Base-by-base conservation (phyloP, 2,329 filamentous ascomycete species). In the Sporothrix pallida region DNA sequence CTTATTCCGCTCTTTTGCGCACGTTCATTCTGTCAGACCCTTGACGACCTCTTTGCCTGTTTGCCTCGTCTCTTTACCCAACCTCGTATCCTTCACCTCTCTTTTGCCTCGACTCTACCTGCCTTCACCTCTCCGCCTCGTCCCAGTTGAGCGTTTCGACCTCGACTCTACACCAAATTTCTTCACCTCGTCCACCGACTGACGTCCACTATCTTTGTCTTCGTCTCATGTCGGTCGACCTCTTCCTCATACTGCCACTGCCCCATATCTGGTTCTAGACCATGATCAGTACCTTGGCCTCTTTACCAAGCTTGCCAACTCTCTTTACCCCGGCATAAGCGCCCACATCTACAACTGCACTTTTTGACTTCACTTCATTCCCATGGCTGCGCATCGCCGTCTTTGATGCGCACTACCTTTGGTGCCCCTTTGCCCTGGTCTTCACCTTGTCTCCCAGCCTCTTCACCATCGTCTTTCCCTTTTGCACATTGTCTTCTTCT, bases 51-150 rank as follows among this genome's bases (percentile, higher is more conserved):
- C 65, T 52, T n/a, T n/a, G 20, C 67, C 50, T 42, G 26, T 44
- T 13, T 56, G 50, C 69, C 20, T 71, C 23, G 9, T 62, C 63
- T 70, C 70, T 70, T 68, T 52, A n/a, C 65, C 65, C 65, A 68
- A 52, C 65, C 50, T 73, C 69, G 65, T 75, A 37, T 75, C 54
- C 48, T 13, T 54, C 12, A 48, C 62, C 62, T 70, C 52, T 69
- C 20, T 63, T 70, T 20, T 13, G 52, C 65, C 69, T 74, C 31
- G 70, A 23, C 63, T 58, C 23, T 44, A 52, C 20, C 20, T 72
- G 44, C 54, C 50, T 20, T 65, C 44, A 20, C 70, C 44, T 70
- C 52, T 70, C 58, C 17, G n/a, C 46, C 62, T 56, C 17, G 37
- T 67, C 48, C 26, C 48, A 37, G 31, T 37, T 37, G 31, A 37